These are phyloP conservation scores for Euclidium syriacum DNA, from an alignment of 345 rosid genomes.

Conservation along the genomic window DNA sequence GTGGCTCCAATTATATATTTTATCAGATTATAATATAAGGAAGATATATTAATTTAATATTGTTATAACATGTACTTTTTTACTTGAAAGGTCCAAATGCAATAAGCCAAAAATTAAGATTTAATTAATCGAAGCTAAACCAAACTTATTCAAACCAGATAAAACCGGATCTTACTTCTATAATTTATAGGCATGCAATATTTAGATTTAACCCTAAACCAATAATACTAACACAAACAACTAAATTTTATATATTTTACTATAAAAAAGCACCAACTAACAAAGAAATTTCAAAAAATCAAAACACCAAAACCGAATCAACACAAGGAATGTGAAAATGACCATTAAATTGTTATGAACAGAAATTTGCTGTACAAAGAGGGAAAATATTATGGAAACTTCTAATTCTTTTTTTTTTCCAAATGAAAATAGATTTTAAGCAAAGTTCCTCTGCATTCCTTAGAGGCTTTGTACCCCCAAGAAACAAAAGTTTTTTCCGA, in stretches of 20 bases:
- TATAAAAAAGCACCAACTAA: not conserved
- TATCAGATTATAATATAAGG: not conserved
- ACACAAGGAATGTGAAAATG: not conserved
- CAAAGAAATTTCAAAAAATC: not conserved
- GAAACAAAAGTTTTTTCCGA: not conserved
- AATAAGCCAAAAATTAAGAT: not conserved
- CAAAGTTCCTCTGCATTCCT: slow-evolving; percentile 12
- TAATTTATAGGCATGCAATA: no score
- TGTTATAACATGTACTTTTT: not conserved
- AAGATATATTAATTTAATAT: not conserved
- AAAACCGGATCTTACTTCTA: no score
- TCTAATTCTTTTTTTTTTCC: not conserved
- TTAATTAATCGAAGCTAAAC: not conserved
- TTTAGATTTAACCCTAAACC: no score
- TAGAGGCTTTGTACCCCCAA: slow-evolving; percentile 4
- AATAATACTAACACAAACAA: no score
- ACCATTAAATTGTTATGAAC: no score
- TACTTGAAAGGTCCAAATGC: not conserved
- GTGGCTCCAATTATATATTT: not conserved
- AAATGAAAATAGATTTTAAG: not conserved
- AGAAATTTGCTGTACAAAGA: slow-evolving; percentile 19
- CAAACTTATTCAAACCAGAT: not conserved
- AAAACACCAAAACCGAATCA: not conserved
- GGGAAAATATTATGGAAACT: not conserved
- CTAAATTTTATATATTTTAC: no score